phyloP scores from a whole-genome alignment of 75 land plant genomes.

The Pinus albicaulis region DNA sequence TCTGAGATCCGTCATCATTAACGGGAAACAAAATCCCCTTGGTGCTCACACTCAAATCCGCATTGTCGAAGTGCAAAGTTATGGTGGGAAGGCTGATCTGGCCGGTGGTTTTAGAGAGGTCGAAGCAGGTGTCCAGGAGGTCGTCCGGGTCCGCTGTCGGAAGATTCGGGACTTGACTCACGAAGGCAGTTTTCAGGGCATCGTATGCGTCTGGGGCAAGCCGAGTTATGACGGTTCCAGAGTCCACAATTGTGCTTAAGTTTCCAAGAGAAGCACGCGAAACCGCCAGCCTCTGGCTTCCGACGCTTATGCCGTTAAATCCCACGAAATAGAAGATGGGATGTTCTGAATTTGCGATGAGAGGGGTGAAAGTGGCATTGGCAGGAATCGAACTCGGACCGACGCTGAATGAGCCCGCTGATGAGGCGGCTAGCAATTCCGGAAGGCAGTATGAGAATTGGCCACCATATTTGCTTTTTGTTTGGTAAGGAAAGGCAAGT shows the following conservation, averaged over 20 bases:
- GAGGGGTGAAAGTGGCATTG: slow-evolving; percentile 36
- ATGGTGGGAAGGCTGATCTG: slow-evolving; percentile 22
- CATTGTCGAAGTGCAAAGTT: slow-evolving; percentile 20
- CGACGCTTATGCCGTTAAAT: slow-evolving; percentile 33
- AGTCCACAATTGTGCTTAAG: slow-evolving; percentile 37
- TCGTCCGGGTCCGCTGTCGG: slow-evolving; percentile 23
- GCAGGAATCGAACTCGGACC: slow-evolving; percentile 21
- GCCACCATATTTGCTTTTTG: slow-evolving; percentile 23
- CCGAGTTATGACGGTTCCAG: slow-evolving; percentile 41
- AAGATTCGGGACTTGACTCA: slow-evolving; percentile 20
- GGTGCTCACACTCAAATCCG: slow-evolving; percentile 14
- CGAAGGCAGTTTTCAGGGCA: slow-evolving; percentile 19
- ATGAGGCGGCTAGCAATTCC: slow-evolving; percentile 8
- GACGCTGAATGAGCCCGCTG: slow-evolving; percentile 31
- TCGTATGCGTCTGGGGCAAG: slow-evolving; percentile 24
- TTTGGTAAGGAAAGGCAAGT: slow-evolving; percentile 56
- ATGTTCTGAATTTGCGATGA: slow-evolving; percentile 5
- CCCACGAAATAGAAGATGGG: slow-evolving; percentile 25
- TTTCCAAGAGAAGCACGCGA: not conserved
- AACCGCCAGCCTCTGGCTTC: slow-evolving; percentile 13
- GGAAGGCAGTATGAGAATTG: slow-evolving; percentile 75
- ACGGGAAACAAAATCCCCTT: slow-evolving; percentile 18
- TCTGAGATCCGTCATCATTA: not conserved
- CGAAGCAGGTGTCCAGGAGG: slow-evolving; percentile 75
- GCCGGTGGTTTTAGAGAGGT: slow-evolving; percentile 2